Base-by-base conservation (phyloP, 495 filamentous ascomycete genomes). In the Poronia punctata region DNA sequence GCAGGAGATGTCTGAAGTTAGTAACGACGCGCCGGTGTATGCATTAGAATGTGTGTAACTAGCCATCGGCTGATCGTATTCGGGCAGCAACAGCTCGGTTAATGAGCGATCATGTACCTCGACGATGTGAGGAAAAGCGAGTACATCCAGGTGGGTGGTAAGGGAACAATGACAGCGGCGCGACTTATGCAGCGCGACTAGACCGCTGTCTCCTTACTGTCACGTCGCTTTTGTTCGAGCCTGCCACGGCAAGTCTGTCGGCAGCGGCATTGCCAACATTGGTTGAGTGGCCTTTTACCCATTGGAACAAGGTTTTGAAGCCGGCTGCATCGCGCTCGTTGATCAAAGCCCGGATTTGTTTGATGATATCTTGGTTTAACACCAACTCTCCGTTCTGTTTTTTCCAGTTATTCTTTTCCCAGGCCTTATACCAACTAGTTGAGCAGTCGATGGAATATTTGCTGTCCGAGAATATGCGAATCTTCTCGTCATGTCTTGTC, bases 401-500 rank as follows among this genome's bases (percentile, higher is more conserved):
- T 56, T 69, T 74, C 92, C 90, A 98, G 3, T 74, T 71, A 48
- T 94, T 90, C 40, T 62, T 72, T 15, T 74, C 67, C 92, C 92
- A 98, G 39, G 75, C 82, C 11, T 62, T 49, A 52, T 77, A 86
- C 92, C 92, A 98, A 17, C 76, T 72, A 0, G 83, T 95, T n/a
- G 85, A 77, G 55, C 90, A 96, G 45, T 87, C 76, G 59, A 96
- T 95, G 7, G 84, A 71, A 61, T 97, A 98, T 42, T 78, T 77
- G 54, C 81, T 87, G 62, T 96, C 92, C 11, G 82, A 83, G 52
- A 83, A 73, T 49, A 97, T 86, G 18, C 53, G 48, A 19, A 62
- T 50, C 25, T 49, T 53, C 71, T 40, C 72, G 4, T 29, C 24
- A 12, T 45, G 66, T 5, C 83, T 81, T 2, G 85, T 75, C 18